Evolutionary conservation across 2,329 filamentous ascomycete genomes (phyloP).

Genomic region (Samsoniella hepiali): DNA sequence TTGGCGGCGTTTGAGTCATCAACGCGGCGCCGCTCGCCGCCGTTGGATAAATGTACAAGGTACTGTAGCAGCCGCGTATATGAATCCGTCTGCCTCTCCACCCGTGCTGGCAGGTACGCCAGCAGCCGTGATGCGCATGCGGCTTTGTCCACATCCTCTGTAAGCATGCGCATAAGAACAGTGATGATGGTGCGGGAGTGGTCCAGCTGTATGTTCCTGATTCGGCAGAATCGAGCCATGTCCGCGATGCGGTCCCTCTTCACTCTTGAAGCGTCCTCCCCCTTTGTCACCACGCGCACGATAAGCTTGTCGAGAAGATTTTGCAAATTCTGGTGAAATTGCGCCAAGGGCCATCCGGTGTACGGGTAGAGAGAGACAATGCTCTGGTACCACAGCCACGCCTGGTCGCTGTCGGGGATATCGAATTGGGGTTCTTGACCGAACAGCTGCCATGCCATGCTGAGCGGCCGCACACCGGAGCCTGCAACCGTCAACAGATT

Average conservation of each 20-base stretch:
- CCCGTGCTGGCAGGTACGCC: conserved; percentile 8
- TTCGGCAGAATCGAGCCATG: conserved; percentile 21
- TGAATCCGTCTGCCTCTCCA: conserved; percentile 19
- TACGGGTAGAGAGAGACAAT: conserved; percentile 22
- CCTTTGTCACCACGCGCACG: conserved; percentile 22
- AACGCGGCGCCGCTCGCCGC: conserved; percentile 13
- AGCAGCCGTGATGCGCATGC: conserved; percentile 19
- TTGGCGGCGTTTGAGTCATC: conserved; percentile 18
- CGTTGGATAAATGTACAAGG: conserved; percentile 18
- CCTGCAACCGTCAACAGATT: conserved; percentile 23
- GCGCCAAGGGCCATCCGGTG: conserved; percentile 21
- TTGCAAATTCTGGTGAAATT: conserved; percentile 20
- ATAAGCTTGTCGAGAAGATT: conserved; percentile 22
- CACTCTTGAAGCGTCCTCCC: conserved; percentile 16
- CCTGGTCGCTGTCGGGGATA: conserved; percentile 18
- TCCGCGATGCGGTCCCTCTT: conserved; percentile 18
- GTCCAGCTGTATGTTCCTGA: conserved; percentile 23
- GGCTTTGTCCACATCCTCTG: conserved; percentile 10
- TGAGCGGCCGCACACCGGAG: conserved; percentile 22
- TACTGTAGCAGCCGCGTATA: conserved; percentile 22
- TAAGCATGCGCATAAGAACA: conserved; percentile 21
- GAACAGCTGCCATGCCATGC: conserved; percentile 24
- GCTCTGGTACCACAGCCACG: conserved; percentile 23
- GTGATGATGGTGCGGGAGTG: conserved; percentile 23
- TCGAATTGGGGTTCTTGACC: conserved; percentile 18